Base-by-base conservation (phyloP, 1,139 yeast genomes). In the Suhomyces chickasaworum region DNA sequence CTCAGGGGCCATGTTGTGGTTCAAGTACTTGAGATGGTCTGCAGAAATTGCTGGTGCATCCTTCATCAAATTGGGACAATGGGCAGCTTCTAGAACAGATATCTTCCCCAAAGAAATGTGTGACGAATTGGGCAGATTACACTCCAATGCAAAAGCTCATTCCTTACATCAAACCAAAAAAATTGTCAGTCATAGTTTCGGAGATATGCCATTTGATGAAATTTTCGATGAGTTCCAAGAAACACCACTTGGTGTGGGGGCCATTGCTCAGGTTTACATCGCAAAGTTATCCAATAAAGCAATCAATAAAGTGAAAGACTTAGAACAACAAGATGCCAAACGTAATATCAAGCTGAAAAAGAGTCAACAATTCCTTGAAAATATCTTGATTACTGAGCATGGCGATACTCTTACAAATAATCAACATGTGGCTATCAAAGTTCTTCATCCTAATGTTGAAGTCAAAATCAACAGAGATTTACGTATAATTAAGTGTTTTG, bases 51-150 rank as follows among this genome's bases (percentile, higher is more conserved):
- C 97, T 0, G 99, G 99, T 1, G 96, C 99, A 2, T 86, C 96
- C 6, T 93, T 93, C 65, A 89, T 93, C 52, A 93, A 93, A 65
- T 76, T 93, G 52, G 99, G 98, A 3, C 99, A 95, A 71, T 93
- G 99, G 99, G 99, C 99, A 0, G 98, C 98, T 3, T 87, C 97
- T n/a, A 79, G 99, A 67, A 88, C 96, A 0, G 99, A 93, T 65
- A 87, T 93, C 35, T 91, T 93, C 66, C 86, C 97, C 2, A 73
- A 71, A 44, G 89, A 80, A 40, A 68, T 93, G 66, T 93, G 99
- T 64, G 80, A 80, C 20, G 93, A 88, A 59, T 69, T 93, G 58
- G 81, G 89, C 3, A 70, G 80, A 31, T 70, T 93, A 46, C 99
- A 93, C 63, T 88, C 97, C 12, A 83, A 89, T 61, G 91, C 93